Percentiles rank a stretch among this genome's conserved stretches.
phyloP scores from a whole-genome alignment of 192 early-diverging fungal genomes.

The Coemansia sp. region DNA sequence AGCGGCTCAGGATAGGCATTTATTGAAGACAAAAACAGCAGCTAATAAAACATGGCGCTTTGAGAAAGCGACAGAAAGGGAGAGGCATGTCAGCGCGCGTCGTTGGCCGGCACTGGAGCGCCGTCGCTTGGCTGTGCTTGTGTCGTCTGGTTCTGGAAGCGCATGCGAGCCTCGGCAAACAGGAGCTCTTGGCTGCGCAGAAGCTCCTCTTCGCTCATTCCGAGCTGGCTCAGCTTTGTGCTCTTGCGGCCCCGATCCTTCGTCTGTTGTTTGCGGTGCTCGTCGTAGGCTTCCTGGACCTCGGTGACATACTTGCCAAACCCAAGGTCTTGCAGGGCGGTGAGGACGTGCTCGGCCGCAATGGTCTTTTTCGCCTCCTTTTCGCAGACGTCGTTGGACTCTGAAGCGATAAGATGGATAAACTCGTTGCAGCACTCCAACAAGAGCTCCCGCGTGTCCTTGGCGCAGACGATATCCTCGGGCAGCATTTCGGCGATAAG shows the following conservation, averaged over 20 bases:
- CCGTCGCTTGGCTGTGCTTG: conserved; percentile 18
- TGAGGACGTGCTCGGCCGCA: conserved; percentile 91
- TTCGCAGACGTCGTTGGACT: conserved; percentile 96
- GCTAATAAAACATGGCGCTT: not conserved
- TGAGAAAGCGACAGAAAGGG: not conserved
- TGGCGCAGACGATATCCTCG: conserved; percentile 84
- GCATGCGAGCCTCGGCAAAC: conserved; percentile 83
- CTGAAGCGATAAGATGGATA: conserved; percentile 89
- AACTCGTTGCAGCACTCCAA: conserved; percentile 97
- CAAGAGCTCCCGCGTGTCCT: conserved; percentile 92
- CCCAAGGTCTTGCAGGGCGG: conserved; percentile 81
- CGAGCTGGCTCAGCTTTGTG: conserved; percentile 73
- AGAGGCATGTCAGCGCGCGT: not conserved
- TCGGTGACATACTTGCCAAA: conserved; percentile 91
- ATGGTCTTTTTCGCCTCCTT: conserved; percentile 97
- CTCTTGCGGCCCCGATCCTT: conserved; percentile 81
- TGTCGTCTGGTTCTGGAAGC: conserved; percentile 58
- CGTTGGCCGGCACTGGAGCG: conserved; percentile 8
- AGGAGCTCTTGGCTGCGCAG: conserved; percentile 78
- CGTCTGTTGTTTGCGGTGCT: conserved; percentile 78
- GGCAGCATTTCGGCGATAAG: conserved; percentile 97
- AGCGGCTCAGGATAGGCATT: not conserved
- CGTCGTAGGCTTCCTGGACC: conserved; percentile 82
- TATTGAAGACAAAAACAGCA: conserved; percentile 8
- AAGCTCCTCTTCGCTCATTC: conserved; percentile 83